Conservation (phyloP, 331 rosid genomes). For the Acacia concinna region DNA sequence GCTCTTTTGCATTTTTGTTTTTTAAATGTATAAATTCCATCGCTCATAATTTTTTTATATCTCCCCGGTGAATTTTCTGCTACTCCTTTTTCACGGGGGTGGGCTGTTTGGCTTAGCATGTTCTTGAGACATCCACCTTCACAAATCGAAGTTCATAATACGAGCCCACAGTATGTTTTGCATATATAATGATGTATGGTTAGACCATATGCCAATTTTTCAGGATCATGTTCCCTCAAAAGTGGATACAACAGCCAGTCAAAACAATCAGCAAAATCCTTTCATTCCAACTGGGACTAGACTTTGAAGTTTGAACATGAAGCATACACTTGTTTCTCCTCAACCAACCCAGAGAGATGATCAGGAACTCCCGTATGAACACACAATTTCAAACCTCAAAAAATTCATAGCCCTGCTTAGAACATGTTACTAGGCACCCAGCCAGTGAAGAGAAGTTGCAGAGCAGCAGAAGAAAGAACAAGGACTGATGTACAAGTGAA, state of each 20-base stretch:
- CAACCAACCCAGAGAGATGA: not conserved
- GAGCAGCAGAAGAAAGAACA: conserved; percentile 29
- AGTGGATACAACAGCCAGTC: not conserved
- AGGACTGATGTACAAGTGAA: conserved; percentile 5
- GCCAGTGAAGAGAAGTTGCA: not conserved
- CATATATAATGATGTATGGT: not conserved
- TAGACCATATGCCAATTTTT: not conserved
- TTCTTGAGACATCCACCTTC: not conserved
- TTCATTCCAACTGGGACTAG: not conserved
- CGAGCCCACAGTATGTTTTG: not conserved
- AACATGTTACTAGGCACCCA: not conserved
- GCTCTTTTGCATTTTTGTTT: too few species aligned
- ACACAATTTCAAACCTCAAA: not conserved
- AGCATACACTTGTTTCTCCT: not conserved
- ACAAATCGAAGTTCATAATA: not conserved
- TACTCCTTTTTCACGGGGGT: not conserved
- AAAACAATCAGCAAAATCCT: not conserved
- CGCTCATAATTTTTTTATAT: not conserved
- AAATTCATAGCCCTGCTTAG: not conserved
- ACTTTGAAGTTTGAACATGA: conserved; percentile 39
- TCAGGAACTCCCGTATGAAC: not conserved
- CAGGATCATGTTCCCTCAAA: not conserved
- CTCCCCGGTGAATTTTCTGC: not conserved
- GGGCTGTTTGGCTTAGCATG: not conserved
- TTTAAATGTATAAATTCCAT: not conserved